Conservation (phyloP, 192 early-diverging fungal species). For the Pilobolus umbonatus region DNA sequence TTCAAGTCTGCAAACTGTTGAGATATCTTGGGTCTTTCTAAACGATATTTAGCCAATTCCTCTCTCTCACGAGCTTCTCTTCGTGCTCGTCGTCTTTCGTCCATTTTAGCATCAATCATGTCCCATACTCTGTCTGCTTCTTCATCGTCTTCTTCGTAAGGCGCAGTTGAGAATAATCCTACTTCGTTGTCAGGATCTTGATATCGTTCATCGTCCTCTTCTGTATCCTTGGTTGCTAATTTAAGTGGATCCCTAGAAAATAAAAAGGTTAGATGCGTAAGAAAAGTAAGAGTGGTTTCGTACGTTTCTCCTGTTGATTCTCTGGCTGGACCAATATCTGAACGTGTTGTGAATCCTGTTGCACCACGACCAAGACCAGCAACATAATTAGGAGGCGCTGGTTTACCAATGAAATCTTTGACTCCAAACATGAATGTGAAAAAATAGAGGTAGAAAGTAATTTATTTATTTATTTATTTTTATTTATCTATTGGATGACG, state of each 20-base stretch:
- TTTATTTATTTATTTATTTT: no score
- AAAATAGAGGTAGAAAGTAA: not conserved
- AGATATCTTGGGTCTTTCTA: constrained; percentile 75
- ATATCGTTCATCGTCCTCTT: constrained; percentile 71
- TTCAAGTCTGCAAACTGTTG: constrained; percentile 91
- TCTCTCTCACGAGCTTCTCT: constrained; percentile 73
- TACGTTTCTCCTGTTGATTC: constrained; percentile 58
- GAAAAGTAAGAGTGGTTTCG: not conserved
- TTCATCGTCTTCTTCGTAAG: constrained; percentile 95
- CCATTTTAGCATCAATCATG: constrained; percentile 85
- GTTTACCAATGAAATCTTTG: constrained; percentile 90
- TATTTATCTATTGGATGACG: no score
- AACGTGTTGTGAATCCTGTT: constrained; percentile 95
- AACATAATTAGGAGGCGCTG: constrained; percentile 93
- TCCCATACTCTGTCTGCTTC: constrained; percentile 95
- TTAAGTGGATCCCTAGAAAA: constrained; percentile 5
- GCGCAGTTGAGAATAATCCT: constrained; percentile 79
- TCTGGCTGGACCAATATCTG: constrained; percentile 95
- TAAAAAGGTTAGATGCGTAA: not conserved
- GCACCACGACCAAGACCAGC: constrained; percentile 96
- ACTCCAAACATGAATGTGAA: constrained; percentile 47
- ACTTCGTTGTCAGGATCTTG: constrained; percentile 94
- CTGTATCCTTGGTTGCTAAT: constrained; percentile 39
- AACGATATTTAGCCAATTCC: constrained; percentile 59
- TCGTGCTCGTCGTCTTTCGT: constrained; percentile 71